Conservation (phyloP, 768 basidiomycete genomes). For the Leccinellum rugosiceps region DNA sequence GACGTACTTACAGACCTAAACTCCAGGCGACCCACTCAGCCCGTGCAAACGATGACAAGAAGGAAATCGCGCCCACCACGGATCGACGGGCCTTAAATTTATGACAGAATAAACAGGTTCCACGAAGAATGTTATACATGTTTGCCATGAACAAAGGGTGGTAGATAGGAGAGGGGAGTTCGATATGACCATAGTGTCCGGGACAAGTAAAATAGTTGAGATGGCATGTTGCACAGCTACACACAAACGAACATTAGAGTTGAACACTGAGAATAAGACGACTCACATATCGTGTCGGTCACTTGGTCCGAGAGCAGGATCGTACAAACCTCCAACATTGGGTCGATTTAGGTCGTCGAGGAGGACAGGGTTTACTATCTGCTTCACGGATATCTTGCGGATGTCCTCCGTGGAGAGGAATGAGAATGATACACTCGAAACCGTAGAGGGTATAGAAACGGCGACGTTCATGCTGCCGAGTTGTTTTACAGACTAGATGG, state of each 20-base stretch:
- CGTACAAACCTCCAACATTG: conserved; percentile 89
- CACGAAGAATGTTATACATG: conserved; percentile 82
- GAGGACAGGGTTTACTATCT: conserved; percentile 89
- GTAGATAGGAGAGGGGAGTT: conserved; percentile 91
- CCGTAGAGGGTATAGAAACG: conserved; percentile 80
- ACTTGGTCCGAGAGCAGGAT: conserved; percentile 90
- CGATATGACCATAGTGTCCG: conserved; percentile 97
- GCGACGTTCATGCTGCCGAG: conserved; percentile 78
- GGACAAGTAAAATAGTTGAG: conserved; percentile 94
- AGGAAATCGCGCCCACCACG: conserved; percentile 46
- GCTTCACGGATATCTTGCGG: conserved; percentile 93
- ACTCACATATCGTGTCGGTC: conserved; percentile 88
- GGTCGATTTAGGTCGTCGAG: conserved; percentile 93
- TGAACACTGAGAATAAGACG: background rate
- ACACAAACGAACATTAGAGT: conserved; percentile 4
- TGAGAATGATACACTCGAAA: conserved; percentile 86
- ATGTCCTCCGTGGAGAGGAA: conserved; percentile 88
- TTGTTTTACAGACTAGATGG: background rate
- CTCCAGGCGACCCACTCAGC: conserved; percentile 9
- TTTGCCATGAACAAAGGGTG: conserved; percentile 95
- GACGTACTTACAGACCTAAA: conserved; percentile 74
- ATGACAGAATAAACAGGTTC: conserved; percentile 93
- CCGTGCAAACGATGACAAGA: conserved; percentile 9
- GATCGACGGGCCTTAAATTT: conserved; percentile 76
- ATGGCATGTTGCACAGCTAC: conserved; percentile 89